phyloP scores from a whole-genome alignment of 1,284 basidiomycete genomes.

The Ustilago cynodontis region DNA sequence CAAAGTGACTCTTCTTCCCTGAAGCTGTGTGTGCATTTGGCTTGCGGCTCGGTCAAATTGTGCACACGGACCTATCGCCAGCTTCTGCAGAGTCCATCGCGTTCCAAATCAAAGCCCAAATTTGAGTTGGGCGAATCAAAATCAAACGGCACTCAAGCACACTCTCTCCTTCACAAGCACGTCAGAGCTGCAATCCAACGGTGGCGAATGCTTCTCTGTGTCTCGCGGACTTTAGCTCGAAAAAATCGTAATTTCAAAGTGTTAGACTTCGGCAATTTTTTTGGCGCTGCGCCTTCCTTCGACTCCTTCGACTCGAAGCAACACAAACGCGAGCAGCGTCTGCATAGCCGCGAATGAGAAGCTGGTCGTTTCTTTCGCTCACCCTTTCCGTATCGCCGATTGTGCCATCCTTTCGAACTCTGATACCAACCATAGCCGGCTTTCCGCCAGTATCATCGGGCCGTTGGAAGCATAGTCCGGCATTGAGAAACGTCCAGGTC shows the following conservation, averaged over 20 bases:
- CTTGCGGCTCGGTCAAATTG: background rate
- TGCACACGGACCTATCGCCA: conserved; percentile 2
- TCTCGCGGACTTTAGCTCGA: conserved; percentile 26
- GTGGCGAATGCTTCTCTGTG: too few species aligned
- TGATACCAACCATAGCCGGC: background rate
- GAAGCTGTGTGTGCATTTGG: too few species aligned
- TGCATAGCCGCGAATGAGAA: conserved; percentile 2
- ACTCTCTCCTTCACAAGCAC: too few species aligned
- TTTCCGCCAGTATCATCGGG: background rate
- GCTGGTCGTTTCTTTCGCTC: conserved; percentile 4
- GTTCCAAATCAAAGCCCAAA: conserved; percentile 7
- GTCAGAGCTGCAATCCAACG: conserved; percentile 10
- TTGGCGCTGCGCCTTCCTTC: background rate
- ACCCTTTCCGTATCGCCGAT: conserved; percentile 17
- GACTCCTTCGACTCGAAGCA: background rate
- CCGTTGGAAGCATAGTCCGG: background rate
- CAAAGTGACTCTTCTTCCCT: too few species aligned
- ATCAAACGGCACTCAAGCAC: too few species aligned
- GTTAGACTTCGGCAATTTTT: conserved; percentile 5
- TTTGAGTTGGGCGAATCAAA: conserved; percentile 9
- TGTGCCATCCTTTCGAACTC: background rate
- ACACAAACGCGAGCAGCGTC: background rate
- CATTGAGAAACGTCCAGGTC: conserved; percentile 13
- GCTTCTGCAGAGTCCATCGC: conserved; percentile 6
- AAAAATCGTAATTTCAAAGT: conserved; percentile 1